phyloP scores from a whole-genome alignment of 352 stramenopile species.

The Plasmopara muralis region DNA sequence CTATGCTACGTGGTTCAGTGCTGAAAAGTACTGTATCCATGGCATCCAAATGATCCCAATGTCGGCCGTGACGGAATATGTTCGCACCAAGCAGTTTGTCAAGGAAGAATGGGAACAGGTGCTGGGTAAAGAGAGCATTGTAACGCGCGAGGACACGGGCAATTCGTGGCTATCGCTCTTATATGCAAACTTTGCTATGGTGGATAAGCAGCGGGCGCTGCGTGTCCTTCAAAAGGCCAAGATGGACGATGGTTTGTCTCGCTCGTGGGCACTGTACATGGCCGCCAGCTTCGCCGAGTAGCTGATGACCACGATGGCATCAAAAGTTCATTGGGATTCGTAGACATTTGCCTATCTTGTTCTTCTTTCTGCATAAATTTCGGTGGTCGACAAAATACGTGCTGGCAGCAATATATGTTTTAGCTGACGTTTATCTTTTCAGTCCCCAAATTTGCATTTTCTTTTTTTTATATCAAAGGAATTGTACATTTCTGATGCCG shows the following conservation, averaged over 20 bases:
- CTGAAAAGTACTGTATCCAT: slow-evolving; percentile 63
- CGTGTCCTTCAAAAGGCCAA: slow-evolving; percentile 30
- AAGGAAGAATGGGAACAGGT: slow-evolving; percentile 72
- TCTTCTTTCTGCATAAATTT: too few species aligned
- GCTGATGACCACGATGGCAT: background rate
- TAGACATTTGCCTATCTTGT: too few species aligned
- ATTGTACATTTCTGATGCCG: too few species aligned
- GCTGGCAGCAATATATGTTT: too few species aligned
- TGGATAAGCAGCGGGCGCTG: slow-evolving; percentile 49
- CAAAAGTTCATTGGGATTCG: background rate
- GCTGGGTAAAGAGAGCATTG: slow-evolving; percentile 50
- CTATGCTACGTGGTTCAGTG: slow-evolving; percentile 67
- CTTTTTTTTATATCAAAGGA: too few species aligned
- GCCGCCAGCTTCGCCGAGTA: slow-evolving; percentile 19
- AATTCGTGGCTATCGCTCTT: slow-evolving; percentile 65
- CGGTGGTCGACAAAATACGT: too few species aligned
- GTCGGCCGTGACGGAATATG: slow-evolving; percentile 59
- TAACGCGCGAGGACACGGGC: slow-evolving; percentile 30
- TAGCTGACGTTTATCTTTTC: too few species aligned
- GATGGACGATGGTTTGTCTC: slow-evolving; percentile 58
- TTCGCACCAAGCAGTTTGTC: slow-evolving; percentile 52
- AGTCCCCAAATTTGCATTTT: too few species aligned
- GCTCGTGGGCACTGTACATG: slow-evolving; percentile 65
- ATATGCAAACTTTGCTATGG: slow-evolving; percentile 49
- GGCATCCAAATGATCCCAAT: slow-evolving; percentile 76